Conservation (phyloP, 352 stramenopile genomes). For the Thalassiosira mediterranea region DNA sequence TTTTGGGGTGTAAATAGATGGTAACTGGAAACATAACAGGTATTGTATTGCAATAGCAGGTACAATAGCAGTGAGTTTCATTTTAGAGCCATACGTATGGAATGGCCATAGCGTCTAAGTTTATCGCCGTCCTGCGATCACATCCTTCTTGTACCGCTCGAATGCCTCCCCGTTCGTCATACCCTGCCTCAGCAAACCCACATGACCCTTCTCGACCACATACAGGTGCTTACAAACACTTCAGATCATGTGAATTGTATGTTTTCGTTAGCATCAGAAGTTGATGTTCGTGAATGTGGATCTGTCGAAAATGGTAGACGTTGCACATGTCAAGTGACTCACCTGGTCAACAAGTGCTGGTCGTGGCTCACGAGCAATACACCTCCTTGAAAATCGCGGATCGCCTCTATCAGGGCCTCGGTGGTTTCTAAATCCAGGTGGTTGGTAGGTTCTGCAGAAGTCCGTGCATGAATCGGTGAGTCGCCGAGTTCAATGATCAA, state of each 20-base stretch:
- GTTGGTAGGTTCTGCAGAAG: conserved; percentile 61
- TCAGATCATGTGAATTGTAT: too few relatives aligned
- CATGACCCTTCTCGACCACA: conserved; percentile 69
- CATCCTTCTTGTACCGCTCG: conserved; percentile 77
- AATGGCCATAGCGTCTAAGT: neutral
- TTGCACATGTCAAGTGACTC: too few relatives aligned
- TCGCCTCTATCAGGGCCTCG: conserved; percentile 89
- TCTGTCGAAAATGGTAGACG: too few relatives aligned
- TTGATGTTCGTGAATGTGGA: too few relatives aligned
- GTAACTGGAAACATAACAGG: neutral
- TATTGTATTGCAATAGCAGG: neutral
- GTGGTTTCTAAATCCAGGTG: conserved; percentile 87
- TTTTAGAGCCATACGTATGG: neutral
- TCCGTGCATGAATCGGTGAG: neutral
- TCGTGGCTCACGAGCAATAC: conserved; percentile 94
- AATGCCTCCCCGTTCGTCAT: conserved; percentile 69
- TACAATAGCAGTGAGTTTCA: neutral
- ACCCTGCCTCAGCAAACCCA: conserved; percentile 56
- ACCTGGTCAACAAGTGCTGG: conserved; percentile 94
- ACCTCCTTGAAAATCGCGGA: conserved; percentile 91
- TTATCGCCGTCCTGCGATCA: conserved; percentile 55
- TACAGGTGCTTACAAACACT: conserved; percentile 91
- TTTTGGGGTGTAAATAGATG: too few relatives aligned
- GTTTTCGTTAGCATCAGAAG: too few relatives aligned
- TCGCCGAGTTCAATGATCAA: neutral